These are phyloP conservation scores for Gossypium davidsonii DNA, from an alignment of 441 rosid genomes.

Conservation along the genomic window DNA sequence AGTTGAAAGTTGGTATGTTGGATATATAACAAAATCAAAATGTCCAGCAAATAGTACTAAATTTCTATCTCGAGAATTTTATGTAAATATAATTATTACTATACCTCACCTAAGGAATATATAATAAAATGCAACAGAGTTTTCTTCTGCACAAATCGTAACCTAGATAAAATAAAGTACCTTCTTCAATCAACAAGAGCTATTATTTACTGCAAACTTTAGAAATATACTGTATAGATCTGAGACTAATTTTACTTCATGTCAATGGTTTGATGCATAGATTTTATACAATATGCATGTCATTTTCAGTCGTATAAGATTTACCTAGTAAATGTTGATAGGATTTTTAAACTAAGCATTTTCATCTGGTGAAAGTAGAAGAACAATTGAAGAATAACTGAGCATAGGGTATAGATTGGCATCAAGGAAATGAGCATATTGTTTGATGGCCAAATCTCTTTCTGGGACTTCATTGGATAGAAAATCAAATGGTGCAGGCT, in stretches of 20 bases:
- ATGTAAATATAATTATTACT: background rate
- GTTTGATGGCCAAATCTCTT: slow-evolving; percentile 54
- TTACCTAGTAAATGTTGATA: background rate
- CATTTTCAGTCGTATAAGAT: background rate
- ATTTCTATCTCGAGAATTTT: background rate
- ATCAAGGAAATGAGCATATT: slow-evolving; percentile 73
- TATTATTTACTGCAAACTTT: background rate
- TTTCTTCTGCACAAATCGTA: background rate
- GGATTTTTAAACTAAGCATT: slow-evolving; percentile 1
- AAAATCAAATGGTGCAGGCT: slow-evolving; percentile 71
- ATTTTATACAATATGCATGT: background rate
- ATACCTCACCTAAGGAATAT: background rate
- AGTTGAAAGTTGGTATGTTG: no score
- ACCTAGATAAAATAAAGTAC: background rate
- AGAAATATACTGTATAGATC: background rate
- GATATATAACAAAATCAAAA: no score
- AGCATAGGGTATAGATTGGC: slow-evolving; percentile 83
- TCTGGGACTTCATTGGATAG: slow-evolving; percentile 49
- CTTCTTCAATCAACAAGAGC: background rate
- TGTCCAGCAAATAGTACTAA: background rate
- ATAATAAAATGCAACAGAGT: background rate
- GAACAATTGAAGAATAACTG: slow-evolving; percentile 79
- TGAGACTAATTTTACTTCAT: background rate
- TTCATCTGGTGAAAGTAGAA: slow-evolving; percentile 40
- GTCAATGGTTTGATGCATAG: background rate